Evolutionary conservation across 2,329 filamentous ascomycete genomes (phyloP), one percentile per base, ranked within the genome.

Genomic region (Pseudogymnoascus sp.): DNA sequence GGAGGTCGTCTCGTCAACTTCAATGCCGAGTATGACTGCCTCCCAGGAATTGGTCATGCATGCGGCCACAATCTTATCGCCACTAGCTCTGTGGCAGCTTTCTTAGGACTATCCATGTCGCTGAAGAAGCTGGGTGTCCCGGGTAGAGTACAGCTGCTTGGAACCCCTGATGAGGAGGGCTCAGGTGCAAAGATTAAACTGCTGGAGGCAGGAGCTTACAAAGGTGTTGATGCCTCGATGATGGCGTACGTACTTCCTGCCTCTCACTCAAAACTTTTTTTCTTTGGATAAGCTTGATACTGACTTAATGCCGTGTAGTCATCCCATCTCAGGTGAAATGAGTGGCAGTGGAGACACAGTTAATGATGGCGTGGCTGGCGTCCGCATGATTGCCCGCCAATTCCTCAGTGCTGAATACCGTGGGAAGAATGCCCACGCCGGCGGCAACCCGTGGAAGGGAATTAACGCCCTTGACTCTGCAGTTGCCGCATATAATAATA

Each of bases 391-490:
- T 3, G 83, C 83, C 4, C 84, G 80, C 67, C 69, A 74, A 4
- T 74, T 76, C 45, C 77, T 85, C 66, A 77, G 77, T 19, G 81
- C 81, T 0, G 79, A 80, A 14, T 86, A 83, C 66, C 77, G 78
- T 1, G 85, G 84, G 1, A 78, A 78, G 61, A 80, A 80, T 63
- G 82, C 84, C 0, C 84, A 86, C 67, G 83, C 83, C 0, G 83
- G 80, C 0, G 79, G 79, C 2, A 79, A 76, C n/a, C 84, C 83
- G 0, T 86, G 83, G 83, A 76, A 83, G 4, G 84, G 84, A 0
- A 77, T 82, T 67, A 86, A 87, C 69, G 84, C 84, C 0, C 77
- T 86, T 0, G 84, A 87, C 67, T 83, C 83, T 0, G 69, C 84
- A 21, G 75, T 86, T 2, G 75, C 77, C 0, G 79, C 77, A 0